These are phyloP conservation scores for Avena insularis DNA, from an alignment of 176 grass and related monocot species.

Conservation along the genomic window DNA sequence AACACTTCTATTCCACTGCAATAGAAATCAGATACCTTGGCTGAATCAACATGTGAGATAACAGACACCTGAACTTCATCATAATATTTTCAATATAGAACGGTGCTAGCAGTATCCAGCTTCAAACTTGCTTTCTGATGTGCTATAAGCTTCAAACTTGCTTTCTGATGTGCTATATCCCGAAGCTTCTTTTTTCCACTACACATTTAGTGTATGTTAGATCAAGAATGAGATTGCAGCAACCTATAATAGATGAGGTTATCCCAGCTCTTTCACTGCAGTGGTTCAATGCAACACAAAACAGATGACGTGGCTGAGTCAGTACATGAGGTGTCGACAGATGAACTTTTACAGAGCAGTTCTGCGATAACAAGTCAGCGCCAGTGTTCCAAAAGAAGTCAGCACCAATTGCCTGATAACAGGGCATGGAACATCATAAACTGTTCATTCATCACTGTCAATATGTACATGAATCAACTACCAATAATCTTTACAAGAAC, in stretches of 20 bases:
- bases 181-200: background rate
- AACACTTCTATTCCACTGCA: background rate
- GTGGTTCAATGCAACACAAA: background rate
- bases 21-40: background rate
- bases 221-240: background rate
- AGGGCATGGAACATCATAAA: background rate
- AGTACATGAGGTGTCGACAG: background rate
- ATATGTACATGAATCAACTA: constrained; percentile 40
- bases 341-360: constrained; percentile 6
- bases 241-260: constrained; percentile 2
- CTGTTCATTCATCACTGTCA: background rate
- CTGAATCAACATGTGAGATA: constrained; percentile 15
- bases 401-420: constrained; percentile 4
- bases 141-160: constrained; percentile 31
- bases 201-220: constrained; percentile 24
- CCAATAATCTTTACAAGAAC: constrained; percentile 94
- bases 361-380: background rate
- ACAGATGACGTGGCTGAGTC: background rate
- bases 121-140: constrained; percentile 18
- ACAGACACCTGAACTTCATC: constrained; percentile 8
- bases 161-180: constrained; percentile 27
- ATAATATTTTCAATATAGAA: background rate
- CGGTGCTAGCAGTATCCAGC: constrained; percentile 10
- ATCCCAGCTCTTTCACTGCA: background rate
- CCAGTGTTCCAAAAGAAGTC: background rate